Evolutionary conservation across 148 eudicot species (phyloP).

Genomic region (Chenopodium quinoa): DNA sequence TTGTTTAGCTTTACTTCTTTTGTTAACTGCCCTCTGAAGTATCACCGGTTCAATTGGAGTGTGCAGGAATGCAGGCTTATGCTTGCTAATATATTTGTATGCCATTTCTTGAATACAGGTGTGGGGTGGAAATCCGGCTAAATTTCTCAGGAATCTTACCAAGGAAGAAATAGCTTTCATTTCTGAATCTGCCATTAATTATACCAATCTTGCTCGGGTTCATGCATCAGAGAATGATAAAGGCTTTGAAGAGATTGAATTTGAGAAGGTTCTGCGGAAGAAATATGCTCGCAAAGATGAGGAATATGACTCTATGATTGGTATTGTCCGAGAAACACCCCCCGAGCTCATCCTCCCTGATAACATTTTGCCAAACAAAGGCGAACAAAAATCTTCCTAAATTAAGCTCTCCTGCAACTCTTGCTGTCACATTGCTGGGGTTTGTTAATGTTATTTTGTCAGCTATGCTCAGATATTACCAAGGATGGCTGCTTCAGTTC

Average conservation of each 20-base stretch:
- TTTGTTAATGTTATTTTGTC: conserved; percentile 27
- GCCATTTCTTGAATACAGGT: conserved; percentile 32
- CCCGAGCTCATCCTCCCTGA: conserved; percentile 66
- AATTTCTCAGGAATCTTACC: conserved; percentile 83
- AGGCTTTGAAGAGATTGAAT: conserved; percentile 75
- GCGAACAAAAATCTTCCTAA: conserved; percentile 44
- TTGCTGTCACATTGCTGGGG: conserved; percentile 15
- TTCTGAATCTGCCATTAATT: conserved; percentile 71
- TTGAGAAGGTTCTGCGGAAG: conserved; percentile 80
- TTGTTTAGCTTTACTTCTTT: not conserved
- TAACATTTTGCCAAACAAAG: conserved; percentile 47
- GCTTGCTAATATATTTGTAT: not conserved
- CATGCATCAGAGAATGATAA: conserved; percentile 90
- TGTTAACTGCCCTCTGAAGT: not conserved
- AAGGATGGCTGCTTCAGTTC: conserved; percentile 27
- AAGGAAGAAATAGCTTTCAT: conserved; percentile 88
- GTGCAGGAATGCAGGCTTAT: too few species aligned
- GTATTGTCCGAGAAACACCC: conserved; percentile 64
- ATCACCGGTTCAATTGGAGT: too few species aligned
- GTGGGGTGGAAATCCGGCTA: conserved; percentile 86
- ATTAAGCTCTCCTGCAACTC: conserved; percentile 3
- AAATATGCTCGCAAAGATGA: conserved; percentile 69
- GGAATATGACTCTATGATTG: conserved; percentile 75
- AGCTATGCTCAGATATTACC: conserved; percentile 23
- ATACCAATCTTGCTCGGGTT: conserved; percentile 64